Conservation (phyloP, 108 stramenopile genomes). For the Fragilariopsis cylindrus region DNA sequence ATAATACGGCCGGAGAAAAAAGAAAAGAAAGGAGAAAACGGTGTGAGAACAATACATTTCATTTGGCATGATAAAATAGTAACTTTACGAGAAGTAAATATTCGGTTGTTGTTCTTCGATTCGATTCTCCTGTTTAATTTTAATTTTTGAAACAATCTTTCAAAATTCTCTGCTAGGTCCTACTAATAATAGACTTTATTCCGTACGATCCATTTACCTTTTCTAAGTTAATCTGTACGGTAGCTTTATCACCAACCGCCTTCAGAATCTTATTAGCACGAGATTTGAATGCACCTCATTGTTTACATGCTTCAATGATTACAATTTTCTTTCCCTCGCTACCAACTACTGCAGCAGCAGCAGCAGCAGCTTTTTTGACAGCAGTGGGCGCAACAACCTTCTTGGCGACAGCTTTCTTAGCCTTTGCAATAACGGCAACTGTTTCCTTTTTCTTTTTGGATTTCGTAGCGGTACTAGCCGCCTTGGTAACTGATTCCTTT, state of each 20-base stretch:
- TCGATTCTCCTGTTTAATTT: too few species aligned
- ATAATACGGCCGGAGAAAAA: not conserved
- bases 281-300: slow-evolving; percentile 82
- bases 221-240: slow-evolving; percentile 67
- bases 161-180: too few species aligned
- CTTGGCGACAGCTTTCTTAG: not conserved
- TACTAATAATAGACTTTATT: not conserved
- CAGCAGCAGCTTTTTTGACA: not conserved
- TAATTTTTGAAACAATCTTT: too few species aligned
- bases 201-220: slow-evolving; percentile 35
- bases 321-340: slow-evolving; percentile 29
- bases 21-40: not conserved
- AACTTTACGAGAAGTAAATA: too few species aligned
- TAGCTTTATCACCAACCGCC: slow-evolving; percentile 63
- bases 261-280: slow-evolving; percentile 73
- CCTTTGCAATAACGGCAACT: not conserved
- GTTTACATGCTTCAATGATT: slow-evolving; percentile 81
- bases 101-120: too few species aligned
- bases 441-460: slow-evolving; percentile 1
- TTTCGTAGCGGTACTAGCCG: not conserved
- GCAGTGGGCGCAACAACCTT: not conserved
- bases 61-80: not conserved
- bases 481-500: slow-evolving; percentile 1
- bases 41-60: not conserved
- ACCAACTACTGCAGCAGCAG: not conserved